phyloP scores from a whole-genome alignment of 148 eudicot genomes.

The Drosera capensis region DNA sequence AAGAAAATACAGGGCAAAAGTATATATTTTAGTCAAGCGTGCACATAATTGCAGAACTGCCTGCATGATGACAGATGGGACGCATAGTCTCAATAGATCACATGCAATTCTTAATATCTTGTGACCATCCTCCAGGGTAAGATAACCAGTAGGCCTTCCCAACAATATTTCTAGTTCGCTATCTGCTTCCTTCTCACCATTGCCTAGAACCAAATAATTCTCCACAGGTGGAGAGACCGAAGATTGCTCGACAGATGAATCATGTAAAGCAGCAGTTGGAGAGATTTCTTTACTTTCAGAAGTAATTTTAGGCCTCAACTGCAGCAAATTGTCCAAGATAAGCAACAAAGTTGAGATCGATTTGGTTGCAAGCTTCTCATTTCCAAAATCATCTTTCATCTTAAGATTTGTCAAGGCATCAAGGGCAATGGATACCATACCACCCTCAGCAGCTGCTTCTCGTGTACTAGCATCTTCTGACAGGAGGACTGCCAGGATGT shows the following conservation, averaged over 20 bases:
- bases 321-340: constrained; percentile 77
- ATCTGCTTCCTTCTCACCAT: constrained; percentile 20
- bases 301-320: constrained; percentile 51
- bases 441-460: constrained; percentile 66
- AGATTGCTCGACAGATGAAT: constrained; percentile 22
- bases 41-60: constrained; percentile 85
- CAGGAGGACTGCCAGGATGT: constrained; percentile 78
- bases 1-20: constrained; percentile 63
- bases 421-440: constrained; percentile 39
- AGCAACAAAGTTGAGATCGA: constrained; percentile 75
- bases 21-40: constrained; percentile 82
- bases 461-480: constrained; percentile 66
- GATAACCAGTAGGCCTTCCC: constrained; percentile 74
- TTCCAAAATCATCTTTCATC: constrained; percentile 25
- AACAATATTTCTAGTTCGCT: constrained; percentile 47
- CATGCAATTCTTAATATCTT: constrained; percentile 52
- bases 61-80: constrained; percentile 80
- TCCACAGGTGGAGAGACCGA: constrained; percentile 23
- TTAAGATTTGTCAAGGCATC: constrained; percentile 46
- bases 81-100: constrained; percentile 67
- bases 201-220: constrained; percentile 18
- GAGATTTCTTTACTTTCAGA: constrained; percentile 26
- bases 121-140: constrained; percentile 67
- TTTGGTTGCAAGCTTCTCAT: constrained; percentile 39
- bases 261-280: constrained; percentile 18